A percentile compares a stretch with the other conserved stretches of the same genome.
phyloP scores from a whole-genome alignment of 805 yeast species.

The Yamadazyma kitorensis region DNA sequence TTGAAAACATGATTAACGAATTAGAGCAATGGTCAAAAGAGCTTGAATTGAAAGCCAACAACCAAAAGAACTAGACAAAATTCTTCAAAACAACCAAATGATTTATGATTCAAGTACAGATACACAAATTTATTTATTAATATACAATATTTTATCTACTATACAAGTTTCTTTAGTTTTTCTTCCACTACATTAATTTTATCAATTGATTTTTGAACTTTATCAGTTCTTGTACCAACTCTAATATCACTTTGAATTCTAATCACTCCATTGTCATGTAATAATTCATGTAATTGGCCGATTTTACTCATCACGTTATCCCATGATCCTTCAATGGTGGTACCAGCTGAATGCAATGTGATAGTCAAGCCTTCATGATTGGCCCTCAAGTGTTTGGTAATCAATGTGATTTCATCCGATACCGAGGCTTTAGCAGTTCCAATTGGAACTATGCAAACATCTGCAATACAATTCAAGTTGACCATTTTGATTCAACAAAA shows the following conservation, averaged over 20 bases:
- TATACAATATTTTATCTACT: slow-evolving; percentile 9
- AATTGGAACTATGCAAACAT: slow-evolving; percentile 81
- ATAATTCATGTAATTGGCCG: slow-evolving; percentile 70
- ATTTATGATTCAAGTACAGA: too few species aligned
- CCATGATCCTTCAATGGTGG: slow-evolving; percentile 94
- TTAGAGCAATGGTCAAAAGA: slow-evolving; percentile 56
- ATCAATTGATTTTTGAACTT: slow-evolving; percentile 67
- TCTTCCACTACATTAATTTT: slow-evolving; percentile 63
- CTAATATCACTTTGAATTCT: slow-evolving; percentile 85
- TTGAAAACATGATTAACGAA: slow-evolving; percentile 51
- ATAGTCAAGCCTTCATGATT: slow-evolving; percentile 53
- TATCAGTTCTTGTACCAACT: slow-evolving; percentile 82
- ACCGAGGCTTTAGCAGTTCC: slow-evolving; percentile 80
- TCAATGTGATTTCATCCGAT: slow-evolving; percentile 72
- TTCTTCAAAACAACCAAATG: too few species aligned
- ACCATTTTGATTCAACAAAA: slow-evolving; percentile 28
- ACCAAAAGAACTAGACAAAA: too few species aligned
- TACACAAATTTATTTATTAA: slow-evolving; percentile 3
- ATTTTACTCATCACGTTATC: slow-evolving; percentile 76
- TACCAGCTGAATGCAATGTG: slow-evolving; percentile 87
- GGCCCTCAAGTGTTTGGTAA: slow-evolving; percentile 60
- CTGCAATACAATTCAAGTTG: slow-evolving; percentile 70
- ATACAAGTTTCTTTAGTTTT: slow-evolving; percentile 31
- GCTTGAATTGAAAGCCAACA: too few species aligned
- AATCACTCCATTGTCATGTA: slow-evolving; percentile 67